Base-by-base conservation (phyloP, 2,329 filamentous ascomycete species). In the Xylariaceae sp. region DNA sequence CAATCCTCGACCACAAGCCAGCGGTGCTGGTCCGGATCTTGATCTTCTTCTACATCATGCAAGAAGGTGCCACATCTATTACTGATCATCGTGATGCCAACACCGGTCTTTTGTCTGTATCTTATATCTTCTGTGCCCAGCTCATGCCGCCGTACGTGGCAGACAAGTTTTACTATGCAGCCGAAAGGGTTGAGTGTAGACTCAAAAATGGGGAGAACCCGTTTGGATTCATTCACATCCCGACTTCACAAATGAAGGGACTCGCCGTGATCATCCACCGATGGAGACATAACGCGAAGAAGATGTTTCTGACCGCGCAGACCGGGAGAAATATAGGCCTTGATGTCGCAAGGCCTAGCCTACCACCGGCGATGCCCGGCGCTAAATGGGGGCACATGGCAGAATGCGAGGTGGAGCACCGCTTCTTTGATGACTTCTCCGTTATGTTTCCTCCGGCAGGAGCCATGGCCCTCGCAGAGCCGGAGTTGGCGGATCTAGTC, bases 1-100 rank as follows among this genome's bases (percentile, higher is more conserved):
- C 58, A 1, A 50, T 59, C 13, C n/a, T 63, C 3, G 60, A 63
- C 37, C 35, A 46, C 20, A 59, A 63, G 11, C 52, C 60, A 36
- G 35, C 48, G 10, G 41, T 59, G 16, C 24, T 59, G 27, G 56
- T 56, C 37, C 51, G 58, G 26, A 29, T 40, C 21, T 33, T 61
- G 20, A 51, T 63, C 20, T 57, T 63, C 40, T 39, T 57, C 18
- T 41, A 30, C 13, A 32, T 62, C 20, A 11, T 62, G 7, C 23
- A 52, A 4, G 47, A 60, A 49, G 50, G 41, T 15, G 23, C 9
- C 24, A 23, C 21, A 4, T 18, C 27, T 21, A 27, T 13, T 23
- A 4, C 27, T 6, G 27, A 45, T 27, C 6, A 13, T 23, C 8
- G 21, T 15, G 42, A 35, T 15, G 18, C 27, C 13, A 30, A 6